Percentiles rank a stretch among this genome's conserved stretches.
Evolutionary conservation across 1,284 basidiomycete species (phyloP).

Genomic region (Ceratobasidium sp.): DNA sequence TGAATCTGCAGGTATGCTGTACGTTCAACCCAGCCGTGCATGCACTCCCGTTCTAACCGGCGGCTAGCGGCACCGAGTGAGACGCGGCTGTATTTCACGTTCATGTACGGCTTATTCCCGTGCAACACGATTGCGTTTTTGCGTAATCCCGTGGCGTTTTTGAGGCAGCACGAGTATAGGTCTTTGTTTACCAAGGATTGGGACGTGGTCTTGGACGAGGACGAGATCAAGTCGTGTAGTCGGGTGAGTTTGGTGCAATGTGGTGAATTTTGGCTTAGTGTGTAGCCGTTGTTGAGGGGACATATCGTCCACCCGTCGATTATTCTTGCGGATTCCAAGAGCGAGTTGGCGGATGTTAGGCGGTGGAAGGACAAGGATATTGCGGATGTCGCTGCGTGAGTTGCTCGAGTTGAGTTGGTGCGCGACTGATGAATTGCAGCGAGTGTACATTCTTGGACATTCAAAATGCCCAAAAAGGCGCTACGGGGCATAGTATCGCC

Average conservation of each 20-base stretch:
- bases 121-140: constrained; percentile 81
- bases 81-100: constrained; percentile 64
- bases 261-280: constrained; percentile 36
- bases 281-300: constrained; percentile 68
- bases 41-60: constrained; percentile 9
- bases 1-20: constrained; percentile 38
- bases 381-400: constrained; percentile 63
- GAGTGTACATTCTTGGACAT: constrained; percentile 75
- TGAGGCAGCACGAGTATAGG: constrained; percentile 57
- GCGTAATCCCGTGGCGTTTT: constrained; percentile 66
- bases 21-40: constrained; percentile 3
- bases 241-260: constrained; percentile 56
- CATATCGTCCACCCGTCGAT: constrained; percentile 78
- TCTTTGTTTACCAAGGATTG: constrained; percentile 68
- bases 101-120: constrained; percentile 87
- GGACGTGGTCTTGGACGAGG: constrained; percentile 70
- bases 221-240: constrained; percentile 65
- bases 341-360: constrained; percentile 67
- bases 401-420: no score
- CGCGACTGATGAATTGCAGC: background rate
- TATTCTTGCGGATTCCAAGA: constrained; percentile 65
- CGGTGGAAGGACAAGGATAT: constrained; percentile 73
- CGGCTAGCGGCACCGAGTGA: constrained; percentile 35
- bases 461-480: constrained; percentile 52
- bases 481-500: constrained; percentile 19